Evolutionary conservation across 2,329 filamentous ascomycete genomes (phyloP).

Genomic region (Diaporthe humulicola): DNA sequence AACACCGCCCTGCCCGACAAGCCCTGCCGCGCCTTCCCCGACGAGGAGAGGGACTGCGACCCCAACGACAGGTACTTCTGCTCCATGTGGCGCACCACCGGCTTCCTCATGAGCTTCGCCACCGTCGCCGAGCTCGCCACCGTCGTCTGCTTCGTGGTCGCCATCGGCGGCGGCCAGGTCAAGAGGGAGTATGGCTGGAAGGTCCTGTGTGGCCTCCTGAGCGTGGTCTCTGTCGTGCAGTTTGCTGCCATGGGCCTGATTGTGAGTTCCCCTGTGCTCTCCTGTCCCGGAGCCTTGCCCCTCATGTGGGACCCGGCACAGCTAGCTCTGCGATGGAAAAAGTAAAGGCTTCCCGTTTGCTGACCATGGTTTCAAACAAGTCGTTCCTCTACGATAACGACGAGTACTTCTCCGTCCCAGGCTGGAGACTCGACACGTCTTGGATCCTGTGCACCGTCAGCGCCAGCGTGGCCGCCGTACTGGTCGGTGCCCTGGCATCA

Average conservation of each 20-base stretch:
- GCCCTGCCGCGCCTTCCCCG: conserved; percentile 76
- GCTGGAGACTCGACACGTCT: conserved; percentile 84
- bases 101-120: conserved; percentile 86
- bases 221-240: conserved; percentile 76
- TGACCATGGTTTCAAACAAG: conserved; percentile 57
- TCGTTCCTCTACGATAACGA: conserved; percentile 88
- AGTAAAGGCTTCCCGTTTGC: neutral
- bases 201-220: conserved; percentile 75
- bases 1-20: conserved; percentile 69
- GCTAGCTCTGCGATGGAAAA: no score
- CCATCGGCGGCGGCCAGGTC: conserved; percentile 83
- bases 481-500: conserved; percentile 70
- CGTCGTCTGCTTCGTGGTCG: conserved; percentile 82
- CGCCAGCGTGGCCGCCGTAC: conserved; percentile 64
- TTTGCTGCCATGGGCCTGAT: conserved; percentile 85
- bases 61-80: conserved; percentile 83
- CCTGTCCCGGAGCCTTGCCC: neutral
- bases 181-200: conserved; percentile 88
- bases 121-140: conserved; percentile 85
- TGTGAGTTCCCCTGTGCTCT: conserved; percentile 65
- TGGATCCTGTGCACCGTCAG: conserved; percentile 79
- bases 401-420: conserved; percentile 81
- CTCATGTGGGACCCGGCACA: no score
- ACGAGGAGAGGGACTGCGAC: conserved; percentile 72
- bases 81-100: conserved; percentile 89